Percentiles rank a stretch among this genome's conserved stretches.
Evolutionary conservation across 345 rosid genomes (phyloP).

Genomic region (Salix viminalis): DNA sequence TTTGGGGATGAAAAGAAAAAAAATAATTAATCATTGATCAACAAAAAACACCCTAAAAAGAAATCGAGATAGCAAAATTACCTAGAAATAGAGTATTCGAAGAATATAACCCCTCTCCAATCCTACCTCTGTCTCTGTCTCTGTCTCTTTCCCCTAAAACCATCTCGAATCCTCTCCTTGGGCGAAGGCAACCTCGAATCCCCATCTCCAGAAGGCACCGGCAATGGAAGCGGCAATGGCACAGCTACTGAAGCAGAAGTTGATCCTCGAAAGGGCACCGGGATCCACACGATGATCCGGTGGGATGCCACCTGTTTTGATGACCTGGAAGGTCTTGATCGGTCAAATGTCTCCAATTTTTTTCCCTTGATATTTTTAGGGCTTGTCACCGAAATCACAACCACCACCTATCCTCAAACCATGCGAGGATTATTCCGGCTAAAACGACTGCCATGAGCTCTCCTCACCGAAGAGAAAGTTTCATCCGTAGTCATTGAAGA

Average conservation of each 20-base stretch:
- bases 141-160: constrained; percentile 11
- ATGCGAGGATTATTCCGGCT: not conserved
- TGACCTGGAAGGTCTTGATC: constrained; percentile 36
- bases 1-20: not conserved
- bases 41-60: not conserved
- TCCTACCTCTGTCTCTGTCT: constrained; percentile 16
- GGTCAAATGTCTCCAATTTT: constrained; percentile 53
- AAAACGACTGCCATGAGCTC: not conserved
- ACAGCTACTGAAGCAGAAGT: constrained; percentile 23
- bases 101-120: constrained; percentile 34
- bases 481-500: not conserved
- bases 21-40: not conserved
- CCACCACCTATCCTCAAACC: not conserved
- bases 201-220: constrained; percentile 39
- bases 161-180: constrained; percentile 36
- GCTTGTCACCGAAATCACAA: not conserved
- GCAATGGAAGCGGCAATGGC: constrained; percentile 62
- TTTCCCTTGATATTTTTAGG: constrained; percentile 49
- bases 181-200: constrained; percentile 36
- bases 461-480: not conserved
- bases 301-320: not conserved
- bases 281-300: constrained; percentile 5
- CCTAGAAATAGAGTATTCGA: constrained; percentile 39
- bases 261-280: constrained; percentile 24
- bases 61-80: constrained; percentile 1